Conservation (phyloP, 2,329 filamentous ascomycete species). For the Verticillium klebahnii region DNA sequence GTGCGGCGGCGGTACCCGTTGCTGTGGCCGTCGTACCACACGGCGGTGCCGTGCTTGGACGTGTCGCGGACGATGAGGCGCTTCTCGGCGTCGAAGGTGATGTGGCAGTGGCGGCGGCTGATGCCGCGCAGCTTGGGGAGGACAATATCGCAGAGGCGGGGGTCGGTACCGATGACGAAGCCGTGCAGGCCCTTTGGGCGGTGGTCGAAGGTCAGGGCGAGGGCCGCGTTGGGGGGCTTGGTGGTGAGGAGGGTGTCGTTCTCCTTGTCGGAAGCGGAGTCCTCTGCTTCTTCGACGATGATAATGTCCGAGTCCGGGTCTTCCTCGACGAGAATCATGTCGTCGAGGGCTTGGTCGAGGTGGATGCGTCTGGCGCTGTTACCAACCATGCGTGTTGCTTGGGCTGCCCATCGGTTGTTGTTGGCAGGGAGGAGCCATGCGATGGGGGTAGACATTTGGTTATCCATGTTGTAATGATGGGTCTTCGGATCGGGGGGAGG, state of each 20-base stretch:
- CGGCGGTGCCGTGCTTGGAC: slow-evolving; percentile 31
- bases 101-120: slow-evolving; percentile 28
- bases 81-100: slow-evolving; percentile 32
- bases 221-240: slow-evolving; percentile 16
- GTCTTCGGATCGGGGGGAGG: not conserved
- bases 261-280: slow-evolving; percentile 8
- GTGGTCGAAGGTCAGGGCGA: slow-evolving; percentile 30
- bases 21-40: slow-evolving; percentile 37
- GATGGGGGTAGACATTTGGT: slow-evolving; percentile 8
- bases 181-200: slow-evolving; percentile 26
- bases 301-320: slow-evolving; percentile 1
- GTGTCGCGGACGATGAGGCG: slow-evolving; percentile 33
- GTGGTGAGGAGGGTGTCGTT: slow-evolving; percentile 8
- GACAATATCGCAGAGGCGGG: slow-evolving; percentile 28
- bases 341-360: not conserved
- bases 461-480: not conserved
- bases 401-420: slow-evolving; percentile 10
- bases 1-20: slow-evolving; percentile 29
- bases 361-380: slow-evolving; percentile 8
- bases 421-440: slow-evolving; percentile 13
- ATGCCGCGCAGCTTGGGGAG: slow-evolving; percentile 29
- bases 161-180: slow-evolving; percentile 34
- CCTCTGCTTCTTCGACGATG: slow-evolving; percentile 1
- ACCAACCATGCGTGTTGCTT: slow-evolving; percentile 8
- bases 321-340: slow-evolving; percentile 5